These are phyloP conservation scores for Scheffersomyces titani DNA, from an alignment of 1,139 yeast species.

Conservation along the genomic window DNA sequence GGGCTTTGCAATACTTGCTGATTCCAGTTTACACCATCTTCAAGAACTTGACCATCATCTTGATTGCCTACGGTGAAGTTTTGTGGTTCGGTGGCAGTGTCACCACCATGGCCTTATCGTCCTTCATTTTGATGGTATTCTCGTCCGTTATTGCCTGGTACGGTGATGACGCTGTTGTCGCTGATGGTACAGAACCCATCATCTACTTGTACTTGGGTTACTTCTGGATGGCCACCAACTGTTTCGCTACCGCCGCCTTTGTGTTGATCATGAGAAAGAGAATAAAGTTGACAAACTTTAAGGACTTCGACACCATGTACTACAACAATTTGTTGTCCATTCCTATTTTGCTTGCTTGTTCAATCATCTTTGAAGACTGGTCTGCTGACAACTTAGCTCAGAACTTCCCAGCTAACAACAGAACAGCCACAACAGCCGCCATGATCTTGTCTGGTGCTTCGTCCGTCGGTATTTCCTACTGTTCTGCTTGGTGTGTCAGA, in stretches of 20 bases:
- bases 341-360: conserved; percentile 78
- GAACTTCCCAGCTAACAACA: conserved; percentile 77
- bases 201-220: conserved; percentile 74
- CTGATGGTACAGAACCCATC: conserved; percentile 31
- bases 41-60: conserved; percentile 93
- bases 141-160: conserved; percentile 93
- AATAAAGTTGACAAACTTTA: conserved; percentile 93
- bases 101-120: conserved; percentile 84
- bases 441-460: conserved; percentile 93
- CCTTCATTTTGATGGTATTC: conserved; percentile 87
- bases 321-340: conserved; percentile 92
- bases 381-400: conserved; percentile 67
- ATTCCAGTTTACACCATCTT: conserved; percentile 97
- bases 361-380: conserved; percentile 91
- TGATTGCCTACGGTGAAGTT: conserved; percentile 98
- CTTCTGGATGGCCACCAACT: conserved; percentile 95
- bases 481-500: conserved; percentile 99
- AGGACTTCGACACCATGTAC: conserved; percentile 98
- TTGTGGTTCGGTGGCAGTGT: conserved; percentile 95
- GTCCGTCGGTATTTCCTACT: conserved; percentile 94
- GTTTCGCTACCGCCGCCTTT: conserved; percentile 90
- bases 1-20: conserved; percentile 86
- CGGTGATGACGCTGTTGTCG: conserved; percentile 65
- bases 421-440: conserved; percentile 68
- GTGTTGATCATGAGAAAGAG: conserved; percentile 96